These are phyloP conservation scores for Pseudonectria foliicola DNA, from an alignment of 2,329 filamentous ascomycete genomes.

Conservation along the genomic window DNA sequence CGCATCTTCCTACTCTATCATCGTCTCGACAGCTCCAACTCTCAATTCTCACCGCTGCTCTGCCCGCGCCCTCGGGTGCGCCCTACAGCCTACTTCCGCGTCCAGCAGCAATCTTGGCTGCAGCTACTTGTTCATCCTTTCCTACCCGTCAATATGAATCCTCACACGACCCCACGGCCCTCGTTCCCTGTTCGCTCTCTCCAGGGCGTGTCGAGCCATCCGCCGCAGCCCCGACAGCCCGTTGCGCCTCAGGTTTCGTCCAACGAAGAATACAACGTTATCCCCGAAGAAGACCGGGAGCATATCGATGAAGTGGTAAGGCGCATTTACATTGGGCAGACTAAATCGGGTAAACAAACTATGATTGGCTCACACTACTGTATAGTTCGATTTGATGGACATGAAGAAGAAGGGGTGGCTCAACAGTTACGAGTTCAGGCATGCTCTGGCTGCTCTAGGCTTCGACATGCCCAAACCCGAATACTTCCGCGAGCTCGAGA, in stretches of 20 bases:
- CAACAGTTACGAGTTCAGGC: constrained; percentile 97
- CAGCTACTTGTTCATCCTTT: constrained; percentile 1
- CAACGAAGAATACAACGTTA: constrained; percentile 32
- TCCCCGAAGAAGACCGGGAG: constrained; percentile 84
- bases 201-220: constrained; percentile 24
- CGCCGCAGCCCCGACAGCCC: constrained; percentile 26
- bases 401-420: constrained; percentile 90
- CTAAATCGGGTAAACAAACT: too few species aligned
- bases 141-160: constrained; percentile 24
- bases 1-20: too few species aligned
- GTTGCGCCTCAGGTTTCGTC: constrained; percentile 27
- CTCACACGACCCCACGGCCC: constrained; percentile 31
- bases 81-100: neutral
- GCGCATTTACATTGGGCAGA: too few species aligned
- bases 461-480: constrained; percentile 86
- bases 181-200: constrained; percentile 28
- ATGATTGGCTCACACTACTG: constrained; percentile 10
- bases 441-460: constrained; percentile 89
- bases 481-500: constrained; percentile 71
- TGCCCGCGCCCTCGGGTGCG: too few species aligned
- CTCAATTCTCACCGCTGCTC: too few species aligned
- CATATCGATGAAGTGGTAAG: constrained; percentile 90
- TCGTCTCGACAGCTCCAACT: too few species aligned
- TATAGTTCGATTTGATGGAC: constrained; percentile 87
- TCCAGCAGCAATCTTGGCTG: constrained; percentile 1